Evolutionary conservation across 73 alveolate genomes (phyloP).

Genomic region (Blepharisma japonicum): DNA sequence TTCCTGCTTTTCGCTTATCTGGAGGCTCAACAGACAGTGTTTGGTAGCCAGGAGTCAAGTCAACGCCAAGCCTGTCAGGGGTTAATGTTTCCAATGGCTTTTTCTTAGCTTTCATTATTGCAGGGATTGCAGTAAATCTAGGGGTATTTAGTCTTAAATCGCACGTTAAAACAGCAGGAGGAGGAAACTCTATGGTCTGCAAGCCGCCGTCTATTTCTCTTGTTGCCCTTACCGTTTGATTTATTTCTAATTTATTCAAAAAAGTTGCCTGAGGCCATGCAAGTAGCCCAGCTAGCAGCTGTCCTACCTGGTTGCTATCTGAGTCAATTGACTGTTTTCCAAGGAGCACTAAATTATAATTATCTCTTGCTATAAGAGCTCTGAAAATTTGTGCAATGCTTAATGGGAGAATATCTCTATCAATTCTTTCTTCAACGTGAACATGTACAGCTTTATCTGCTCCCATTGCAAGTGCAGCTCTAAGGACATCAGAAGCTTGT

Average conservation of each 20-base stretch:
- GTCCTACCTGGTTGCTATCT: conserved; percentile 81
- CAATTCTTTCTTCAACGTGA: conserved; percentile 66
- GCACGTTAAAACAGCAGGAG: conserved; percentile 87
- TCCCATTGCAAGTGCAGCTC: conserved; percentile 87
- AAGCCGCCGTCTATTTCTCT: conserved; percentile 90
- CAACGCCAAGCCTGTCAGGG: conserved; percentile 60
- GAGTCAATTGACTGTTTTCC: conserved; percentile 83
- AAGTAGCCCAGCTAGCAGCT: conserved; percentile 72
- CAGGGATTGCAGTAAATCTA: conserved; percentile 73
- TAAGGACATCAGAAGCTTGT: conserved; percentile 68
- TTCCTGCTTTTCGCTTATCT: conserved; percentile 69
- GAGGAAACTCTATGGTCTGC: conserved; percentile 62
- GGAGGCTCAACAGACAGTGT: conserved; percentile 77
- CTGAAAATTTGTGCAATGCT: conserved; percentile 73
- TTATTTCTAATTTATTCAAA: conserved; percentile 60
- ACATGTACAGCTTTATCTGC: conserved; percentile 87
- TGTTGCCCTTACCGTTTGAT: conserved; percentile 53
- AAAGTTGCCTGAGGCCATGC: conserved; percentile 85
- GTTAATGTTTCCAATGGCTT: conserved; percentile 74
- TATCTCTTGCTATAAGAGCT: conserved; percentile 52
- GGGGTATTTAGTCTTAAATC: conserved; percentile 88
- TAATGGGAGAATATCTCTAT: conserved; percentile 69
- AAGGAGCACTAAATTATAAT: conserved; percentile 60
- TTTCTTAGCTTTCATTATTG: conserved; percentile 83
- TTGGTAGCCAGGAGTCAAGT: conserved; percentile 60